Percentiles rank a stretch among this genome's conserved stretches.
phyloP scores from a whole-genome alignment of 441 rosid species.

The Erodium texanum region DNA sequence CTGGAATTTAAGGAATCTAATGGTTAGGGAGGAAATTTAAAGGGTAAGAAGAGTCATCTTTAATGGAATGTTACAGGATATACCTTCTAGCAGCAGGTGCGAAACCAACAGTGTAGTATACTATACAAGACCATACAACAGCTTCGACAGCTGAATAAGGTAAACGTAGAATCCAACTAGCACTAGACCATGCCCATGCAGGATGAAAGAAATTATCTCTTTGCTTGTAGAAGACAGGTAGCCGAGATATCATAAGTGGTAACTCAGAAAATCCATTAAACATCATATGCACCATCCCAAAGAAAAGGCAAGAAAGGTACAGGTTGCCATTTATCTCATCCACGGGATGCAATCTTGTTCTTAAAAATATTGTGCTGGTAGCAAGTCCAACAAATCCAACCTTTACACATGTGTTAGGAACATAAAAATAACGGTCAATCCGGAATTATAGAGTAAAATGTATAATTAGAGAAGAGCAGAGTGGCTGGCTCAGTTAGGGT shows the following conservation, averaged over 20 bases:
- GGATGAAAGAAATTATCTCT: slow-evolving; percentile 87
- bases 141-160: slow-evolving; percentile 83
- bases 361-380: slow-evolving; percentile 62
- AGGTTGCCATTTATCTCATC: slow-evolving; percentile 57
- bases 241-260: slow-evolving; percentile 68
- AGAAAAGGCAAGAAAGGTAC: slow-evolving; percentile 77
- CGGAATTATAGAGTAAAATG: slow-evolving; percentile 6
- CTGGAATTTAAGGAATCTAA: slow-evolving; percentile 22
- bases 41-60: background rate
- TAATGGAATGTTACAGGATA: slow-evolving; percentile 3
- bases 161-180: slow-evolving; percentile 70
- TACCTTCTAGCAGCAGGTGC: slow-evolving; percentile 71
- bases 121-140: slow-evolving; percentile 74
- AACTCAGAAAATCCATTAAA: slow-evolving; percentile 85
- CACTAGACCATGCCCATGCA: slow-evolving; percentile 80
- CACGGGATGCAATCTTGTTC: slow-evolving; percentile 75
- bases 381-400: slow-evolving; percentile 81
- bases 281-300: slow-evolving; percentile 81
- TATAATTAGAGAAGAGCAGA: background rate
- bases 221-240: slow-evolving; percentile 87
- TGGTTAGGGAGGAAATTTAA: slow-evolving; percentile 10
- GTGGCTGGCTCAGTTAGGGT: background rate
- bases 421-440: slow-evolving; percentile 1
- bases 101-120: slow-evolving; percentile 76
- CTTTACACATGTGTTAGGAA: slow-evolving; percentile 25